Percentiles rank a stretch among this genome's conserved stretches.
These are phyloP conservation scores for Fusarium redolens DNA, from an alignment of 2,329 filamentous ascomycete species.

Conservation along the genomic window DNA sequence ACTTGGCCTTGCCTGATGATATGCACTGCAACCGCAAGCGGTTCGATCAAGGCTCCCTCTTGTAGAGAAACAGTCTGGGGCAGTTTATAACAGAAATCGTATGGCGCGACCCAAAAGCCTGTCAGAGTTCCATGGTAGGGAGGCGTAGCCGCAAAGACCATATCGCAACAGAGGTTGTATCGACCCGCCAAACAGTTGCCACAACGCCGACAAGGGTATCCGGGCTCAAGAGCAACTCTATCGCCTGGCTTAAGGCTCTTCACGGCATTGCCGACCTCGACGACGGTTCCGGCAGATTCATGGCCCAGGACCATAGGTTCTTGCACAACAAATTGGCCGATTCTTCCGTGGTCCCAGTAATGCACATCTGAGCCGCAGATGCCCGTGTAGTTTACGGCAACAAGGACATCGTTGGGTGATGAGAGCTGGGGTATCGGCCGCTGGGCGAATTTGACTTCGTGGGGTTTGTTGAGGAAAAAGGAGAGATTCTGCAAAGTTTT, in stretches of 20 bases:
- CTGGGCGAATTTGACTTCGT: conserved; percentile 78
- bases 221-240: conserved; percentile 89
- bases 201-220: conserved; percentile 85
- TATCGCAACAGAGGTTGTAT: conserved; percentile 90
- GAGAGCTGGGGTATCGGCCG: conserved; percentile 76
- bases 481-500: conserved; percentile 73
- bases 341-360: conserved; percentile 88
- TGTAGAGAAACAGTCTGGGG: conserved; percentile 80
- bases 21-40: conserved; percentile 88
- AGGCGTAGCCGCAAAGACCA: conserved; percentile 92
- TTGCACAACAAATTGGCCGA: conserved; percentile 84
- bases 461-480: conserved; percentile 81
- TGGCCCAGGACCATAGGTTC: conserved; percentile 82
- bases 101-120: conserved; percentile 83
- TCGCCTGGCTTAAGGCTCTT: conserved; percentile 76
- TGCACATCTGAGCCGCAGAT: conserved; percentile 90
- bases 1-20: conserved; percentile 80
- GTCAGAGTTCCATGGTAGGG: conserved; percentile 90
- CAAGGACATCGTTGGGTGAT: conserved; percentile 78
- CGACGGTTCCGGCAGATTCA: conserved; percentile 55
- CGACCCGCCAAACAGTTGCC: conserved; percentile 79
- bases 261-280: conserved; percentile 74
- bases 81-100: conserved; percentile 93
- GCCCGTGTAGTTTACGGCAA: conserved; percentile 85
- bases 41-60: conserved; percentile 91